Conservation (phyloP, 768 basidiomycete genomes). For the Kondoa subrosea region DNA sequence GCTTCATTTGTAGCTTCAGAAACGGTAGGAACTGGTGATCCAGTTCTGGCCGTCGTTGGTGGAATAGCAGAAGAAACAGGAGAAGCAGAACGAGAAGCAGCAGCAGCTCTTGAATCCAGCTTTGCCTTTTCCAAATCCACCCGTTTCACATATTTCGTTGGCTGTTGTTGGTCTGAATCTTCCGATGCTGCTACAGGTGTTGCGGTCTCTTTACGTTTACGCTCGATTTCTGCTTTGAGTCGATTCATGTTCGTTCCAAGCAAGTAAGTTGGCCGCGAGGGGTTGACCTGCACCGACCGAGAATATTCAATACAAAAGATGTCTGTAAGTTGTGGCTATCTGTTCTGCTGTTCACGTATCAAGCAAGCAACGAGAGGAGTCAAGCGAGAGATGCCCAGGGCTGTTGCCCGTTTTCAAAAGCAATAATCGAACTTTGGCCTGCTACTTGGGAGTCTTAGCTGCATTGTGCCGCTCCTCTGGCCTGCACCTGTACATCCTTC, state of each 20-base stretch:
- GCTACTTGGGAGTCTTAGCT: no score
- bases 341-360: background rate
- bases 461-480: no score
- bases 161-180: constrained; percentile 11
- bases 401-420: background rate
- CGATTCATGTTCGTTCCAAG: no score
- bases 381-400: background rate
- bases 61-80: background rate
- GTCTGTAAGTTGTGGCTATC: constrained; percentile 6
- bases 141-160: constrained; percentile 43
- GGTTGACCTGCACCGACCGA: constrained; percentile 2
- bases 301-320: constrained; percentile 1
- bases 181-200: constrained; percentile 31
- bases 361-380: background rate
- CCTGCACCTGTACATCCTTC: no score
- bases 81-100: no score
- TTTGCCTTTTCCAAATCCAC: constrained; percentile 37
- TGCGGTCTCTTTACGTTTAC: constrained; percentile 63
- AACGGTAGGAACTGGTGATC: background rate
- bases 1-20: background rate
- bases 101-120: constrained; percentile 31
- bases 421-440: no score
- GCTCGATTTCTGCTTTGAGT: constrained; percentile 66
- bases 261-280: background rate
- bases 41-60: background rate